These are phyloP conservation scores for Lasiosphaeria hispida DNA, from an alignment of 495 filamentous ascomycete species.

Conservation along the genomic window DNA sequence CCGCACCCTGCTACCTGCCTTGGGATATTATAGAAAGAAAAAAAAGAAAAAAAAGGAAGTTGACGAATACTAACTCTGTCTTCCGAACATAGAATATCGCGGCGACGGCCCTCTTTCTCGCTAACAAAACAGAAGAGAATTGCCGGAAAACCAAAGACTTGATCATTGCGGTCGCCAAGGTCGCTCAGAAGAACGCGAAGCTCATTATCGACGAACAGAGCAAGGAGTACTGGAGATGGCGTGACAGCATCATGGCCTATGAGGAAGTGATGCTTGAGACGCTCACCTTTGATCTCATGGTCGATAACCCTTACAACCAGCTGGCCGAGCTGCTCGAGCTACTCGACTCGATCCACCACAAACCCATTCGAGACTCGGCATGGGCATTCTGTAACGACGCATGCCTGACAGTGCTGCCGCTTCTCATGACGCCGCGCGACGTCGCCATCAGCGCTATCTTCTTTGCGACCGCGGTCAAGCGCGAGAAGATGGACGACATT, in stretches of 20 bases:
- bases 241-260: constrained; percentile 83
- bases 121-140: constrained; percentile 95
- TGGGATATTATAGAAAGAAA: background rate
- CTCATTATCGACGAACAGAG: constrained; percentile 88
- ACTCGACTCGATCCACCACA: constrained; percentile 68
- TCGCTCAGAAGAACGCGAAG: constrained; percentile 88
- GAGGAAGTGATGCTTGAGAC: constrained; percentile 90
- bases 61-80: background rate
- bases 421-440: constrained; percentile 73
- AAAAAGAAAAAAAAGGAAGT: constrained; percentile 9
- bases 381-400: constrained; percentile 94
- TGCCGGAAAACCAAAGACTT: constrained; percentile 90
- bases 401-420: constrained; percentile 75
- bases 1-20: background rate
- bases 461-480: constrained; percentile 69
- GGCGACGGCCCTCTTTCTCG: constrained; percentile 85
- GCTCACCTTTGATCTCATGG: constrained; percentile 88
- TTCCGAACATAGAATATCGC: constrained; percentile 60
- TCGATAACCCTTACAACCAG: constrained; percentile 78
- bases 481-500: constrained; percentile 71
- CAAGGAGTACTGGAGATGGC: constrained; percentile 96
- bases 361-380: constrained; percentile 72
- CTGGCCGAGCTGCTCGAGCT: constrained; percentile 74
- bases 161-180: constrained; percentile 86
- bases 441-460: constrained; percentile 86